Base-by-base conservation (phyloP, 129 eudicot species). In the Escallonia herrerae region DNA sequence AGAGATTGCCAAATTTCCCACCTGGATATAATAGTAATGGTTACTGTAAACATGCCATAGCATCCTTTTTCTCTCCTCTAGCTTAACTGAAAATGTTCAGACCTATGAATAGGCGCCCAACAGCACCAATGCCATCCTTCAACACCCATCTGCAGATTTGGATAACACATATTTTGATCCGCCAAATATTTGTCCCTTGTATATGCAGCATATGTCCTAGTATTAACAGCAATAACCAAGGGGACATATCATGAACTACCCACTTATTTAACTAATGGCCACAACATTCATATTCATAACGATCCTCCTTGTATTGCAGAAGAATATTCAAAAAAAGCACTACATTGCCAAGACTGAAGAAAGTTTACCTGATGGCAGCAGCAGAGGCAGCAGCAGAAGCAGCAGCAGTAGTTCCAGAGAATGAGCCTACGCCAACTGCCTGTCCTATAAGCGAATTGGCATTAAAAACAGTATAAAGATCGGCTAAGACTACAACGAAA, bases 301-400 rank as follows among this genome's bases (percentile, higher is more conserved):
- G 40, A 63, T 3, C 15, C 14, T 2, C 52, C 22, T 49, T 9
- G 5, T 5, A 66, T 38, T 47, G 37, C 11, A 8, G 59, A 13
- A 13, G 13, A 9, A n/a, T 2, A 55, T 8, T 5, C 3, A 56
- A 15, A 12, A 15, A 2, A 51, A 57, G 12, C 5, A 50, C 38
- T 41, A 8, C 2, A 43, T 47, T 33, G 13, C 13, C 37, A 47
- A 10, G 2, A 60, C 47, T 65, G 45, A 65, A 53, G 66, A 56
- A 66, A 65, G 43, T 55, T 66, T 65, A 89, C 99, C 99, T 89
- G 60, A 94, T 89, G 68, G 99, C 97, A 77, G 95, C 96, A 67
- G 99, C 99, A 64, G 99, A 89, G 60, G 96, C 99, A 69, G 95
- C 96, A 64, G n/a, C n/a, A n/a, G n/a, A n/a, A n/a, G n/a, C n/a